Evolutionary conservation across 2,329 filamentous ascomycete genomes (phyloP).

Genomic region (Aureobasidium sp.): DNA sequence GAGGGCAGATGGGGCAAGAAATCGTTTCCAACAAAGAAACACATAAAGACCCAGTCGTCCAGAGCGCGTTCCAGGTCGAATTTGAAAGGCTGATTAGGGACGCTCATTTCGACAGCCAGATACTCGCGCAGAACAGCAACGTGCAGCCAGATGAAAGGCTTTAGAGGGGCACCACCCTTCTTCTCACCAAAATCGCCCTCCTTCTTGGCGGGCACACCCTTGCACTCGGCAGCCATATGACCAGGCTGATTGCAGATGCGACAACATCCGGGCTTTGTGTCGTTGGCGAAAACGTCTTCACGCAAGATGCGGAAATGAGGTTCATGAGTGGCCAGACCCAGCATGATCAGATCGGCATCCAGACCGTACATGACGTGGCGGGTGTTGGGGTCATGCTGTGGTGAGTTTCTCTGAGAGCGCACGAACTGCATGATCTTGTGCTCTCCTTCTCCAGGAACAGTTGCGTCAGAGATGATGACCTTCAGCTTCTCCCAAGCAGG

Average conservation of each 20-base stretch:
- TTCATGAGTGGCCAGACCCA: slow-evolving; percentile 93
- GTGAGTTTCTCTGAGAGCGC: slow-evolving; percentile 81
- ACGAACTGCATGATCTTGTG: slow-evolving; percentile 99
- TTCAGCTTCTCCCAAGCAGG: slow-evolving; percentile 94
- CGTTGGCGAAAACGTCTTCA: slow-evolving; percentile 93
- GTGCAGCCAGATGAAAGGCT: slow-evolving; percentile 98
- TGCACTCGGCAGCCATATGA: slow-evolving; percentile 81
- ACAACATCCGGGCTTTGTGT: slow-evolving; percentile 75
- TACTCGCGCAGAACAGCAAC: slow-evolving; percentile 90
- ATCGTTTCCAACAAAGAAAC: slow-evolving; percentile 97
- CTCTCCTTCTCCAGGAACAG: slow-evolving; percentile 94
- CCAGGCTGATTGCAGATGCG: slow-evolving; percentile 86
- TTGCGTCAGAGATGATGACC: slow-evolving; percentile 96
- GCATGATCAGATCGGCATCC: slow-evolving; percentile 97
- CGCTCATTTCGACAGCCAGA: slow-evolving; percentile 77
- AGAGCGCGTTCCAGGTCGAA: slow-evolving; percentile 92
- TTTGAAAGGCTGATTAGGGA: slow-evolving; percentile 73
- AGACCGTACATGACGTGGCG: slow-evolving; percentile 96
- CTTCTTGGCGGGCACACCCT: slow-evolving; percentile 70
- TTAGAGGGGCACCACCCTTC: slow-evolving; percentile 59
- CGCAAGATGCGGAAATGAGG: slow-evolving; percentile 93
- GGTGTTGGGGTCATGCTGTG: slow-evolving; percentile 92
- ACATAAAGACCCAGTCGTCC: slow-evolving; percentile 99
- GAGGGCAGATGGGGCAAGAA: slow-evolving; percentile 97
- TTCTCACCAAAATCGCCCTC: slow-evolving; percentile 70